These are phyloP conservation scores for Penicillium sp. DNA, from an alignment of 2,329 filamentous ascomycete species.

Conservation along the genomic window DNA sequence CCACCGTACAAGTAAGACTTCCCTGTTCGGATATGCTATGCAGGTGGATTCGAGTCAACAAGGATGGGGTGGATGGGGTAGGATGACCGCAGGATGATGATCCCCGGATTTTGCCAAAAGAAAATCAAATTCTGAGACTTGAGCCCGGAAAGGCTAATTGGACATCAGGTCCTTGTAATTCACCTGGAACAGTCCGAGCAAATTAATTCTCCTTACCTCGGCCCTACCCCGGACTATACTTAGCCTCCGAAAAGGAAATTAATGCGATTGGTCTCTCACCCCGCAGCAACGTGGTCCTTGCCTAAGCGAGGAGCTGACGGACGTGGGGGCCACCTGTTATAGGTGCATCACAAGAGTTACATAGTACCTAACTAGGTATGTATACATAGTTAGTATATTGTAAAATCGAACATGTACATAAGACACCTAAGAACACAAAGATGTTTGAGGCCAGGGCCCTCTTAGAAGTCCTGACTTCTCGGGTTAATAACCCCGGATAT, in stretches of 20 bases:
- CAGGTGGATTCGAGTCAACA: background rate
- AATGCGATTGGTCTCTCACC: background rate
- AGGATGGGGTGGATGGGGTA: background rate
- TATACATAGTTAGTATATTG: background rate
- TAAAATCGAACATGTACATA: background rate
- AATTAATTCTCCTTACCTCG: background rate
- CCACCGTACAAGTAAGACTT: background rate
- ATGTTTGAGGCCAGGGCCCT: background rate
- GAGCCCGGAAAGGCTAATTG: background rate
- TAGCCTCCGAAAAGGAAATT: background rate
- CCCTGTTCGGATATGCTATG: background rate
- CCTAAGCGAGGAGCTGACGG: constrained; percentile 42
- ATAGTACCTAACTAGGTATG: background rate
- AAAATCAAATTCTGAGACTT: background rate
- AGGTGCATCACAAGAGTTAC: background rate
- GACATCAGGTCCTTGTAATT: background rate
- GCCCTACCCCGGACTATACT: background rate
- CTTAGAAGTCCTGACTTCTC: background rate
- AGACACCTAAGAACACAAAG: background rate
- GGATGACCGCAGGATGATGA: constrained; percentile 1
- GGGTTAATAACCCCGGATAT: too few relatives aligned
- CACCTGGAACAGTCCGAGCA: background rate
- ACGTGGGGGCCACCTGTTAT: background rate
- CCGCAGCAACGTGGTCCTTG: constrained; percentile 30
- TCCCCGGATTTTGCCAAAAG: background rate